Conservation (phyloP, 2,329 filamentous ascomycete genomes). For the Drechslerella dactyloides region DNA sequence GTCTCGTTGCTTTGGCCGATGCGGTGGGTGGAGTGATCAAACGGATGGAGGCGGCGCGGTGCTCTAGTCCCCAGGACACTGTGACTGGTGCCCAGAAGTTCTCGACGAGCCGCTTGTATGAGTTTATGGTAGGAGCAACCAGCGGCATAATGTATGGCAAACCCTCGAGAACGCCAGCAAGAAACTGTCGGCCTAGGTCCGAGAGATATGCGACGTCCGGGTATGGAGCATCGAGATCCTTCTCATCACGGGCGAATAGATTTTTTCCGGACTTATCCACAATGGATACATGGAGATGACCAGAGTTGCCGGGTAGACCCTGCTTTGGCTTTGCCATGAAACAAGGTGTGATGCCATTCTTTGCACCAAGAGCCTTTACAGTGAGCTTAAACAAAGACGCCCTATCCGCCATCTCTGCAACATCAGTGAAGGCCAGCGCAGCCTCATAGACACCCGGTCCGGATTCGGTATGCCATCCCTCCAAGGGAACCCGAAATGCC, state of each 20-base stretch:
- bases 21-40: conserved; percentile 87
- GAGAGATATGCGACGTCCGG: conserved; percentile 80
- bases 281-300: conserved; percentile 92
- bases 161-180: conserved; percentile 86
- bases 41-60: conserved; percentile 88
- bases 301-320: conserved; percentile 89
- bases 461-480: conserved; percentile 95
- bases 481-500: conserved; percentile 79
- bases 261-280: conserved; percentile 80
- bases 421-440: conserved; percentile 85
- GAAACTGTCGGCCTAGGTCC: conserved; percentile 87
- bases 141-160: conserved; percentile 95
- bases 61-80: conserved; percentile 94
- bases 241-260: conserved; percentile 74
- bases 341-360: conserved; percentile 90
- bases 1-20: conserved; percentile 82
- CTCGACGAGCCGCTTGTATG: conserved; percentile 96
- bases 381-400: conserved; percentile 92
- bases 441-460: conserved; percentile 95
- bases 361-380: conserved; percentile 84
- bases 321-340: conserved; percentile 98
- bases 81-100: conserved; percentile 99
- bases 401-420: conserved; percentile 87
- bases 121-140: conserved; percentile 92
- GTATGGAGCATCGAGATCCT: conserved; percentile 74